Evolutionary conservation across 495 filamentous ascomycete genomes (phyloP), one percentile per base, ranked within the genome.

Genomic region (Annulohypoxylon stygium): DNA sequence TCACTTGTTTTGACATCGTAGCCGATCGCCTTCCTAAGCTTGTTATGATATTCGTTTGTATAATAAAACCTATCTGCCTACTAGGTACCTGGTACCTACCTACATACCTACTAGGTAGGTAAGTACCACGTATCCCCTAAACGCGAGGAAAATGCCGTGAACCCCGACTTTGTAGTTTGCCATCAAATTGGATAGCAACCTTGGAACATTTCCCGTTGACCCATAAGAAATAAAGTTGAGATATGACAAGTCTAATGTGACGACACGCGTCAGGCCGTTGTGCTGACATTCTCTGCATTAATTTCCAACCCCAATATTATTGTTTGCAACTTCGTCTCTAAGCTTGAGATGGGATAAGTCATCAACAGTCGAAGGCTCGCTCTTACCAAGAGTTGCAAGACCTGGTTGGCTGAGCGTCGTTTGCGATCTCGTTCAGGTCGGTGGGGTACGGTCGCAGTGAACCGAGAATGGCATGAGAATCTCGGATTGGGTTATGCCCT

Each of bases 281-380:
- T 50, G 37, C 50, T 65, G 12, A 34, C 36, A 37, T 55, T 0
- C 34, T 23, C 14, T n/a, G 55, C 25, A 48, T 63, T 3, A 16
- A 30, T 30, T 20, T n/a, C 2, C 0, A 53, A 1, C 10, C 12
- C 47, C 47, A 64, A 53, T 53, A 41, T 47, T 51, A 16, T 33
- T 47, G 47, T 64, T 64, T 64, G 33, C 18, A 39, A 25, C 18
- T 51, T 33, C 45, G 47, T 45, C 47, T 64, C 14, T 0, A 14
- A 14, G 20, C 3, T 4, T 54, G 7, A 33, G 20, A 7, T 16
- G 16, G n/a, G 51, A 36, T 6, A 55, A 2, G 33, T 55, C 9
- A 25, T 14, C 9, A 14, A 12, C 30, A 4, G 10, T 20, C 5
- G 53, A 37, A 57, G 30, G 6, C 14, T 57, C 16, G 20, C 20